Base-by-base conservation (phyloP, 2,329 filamentous ascomycete species). In the Aspergillus bombycis region DNA sequence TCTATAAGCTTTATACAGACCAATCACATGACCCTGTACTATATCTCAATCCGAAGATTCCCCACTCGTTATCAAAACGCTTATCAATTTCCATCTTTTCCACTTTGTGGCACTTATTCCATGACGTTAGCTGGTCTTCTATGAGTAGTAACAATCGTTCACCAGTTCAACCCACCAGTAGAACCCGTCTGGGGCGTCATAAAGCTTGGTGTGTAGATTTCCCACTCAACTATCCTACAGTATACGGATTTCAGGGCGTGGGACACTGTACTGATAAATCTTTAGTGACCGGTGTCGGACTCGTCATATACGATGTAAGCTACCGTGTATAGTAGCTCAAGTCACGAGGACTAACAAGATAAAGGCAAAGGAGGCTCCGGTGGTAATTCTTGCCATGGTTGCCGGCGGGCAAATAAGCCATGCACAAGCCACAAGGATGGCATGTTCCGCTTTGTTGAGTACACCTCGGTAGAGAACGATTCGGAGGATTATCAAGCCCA, bases 391-490 rank as follows among this genome's bases (percentile, higher is more conserved):
- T 53, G 50, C 50, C 10, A 21, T 34, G 50, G 19, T 16, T 53
- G 50, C 50, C 50, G 50, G 30, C 50, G 30, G 28, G 50, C 23
- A 34, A 53, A 53, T n/a, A 21, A n/a, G 30, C 19, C 28, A 53
- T 53, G 50, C 50, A 53, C 19, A 53, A 53, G 50, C 50, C 28
- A 19, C 4, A 53, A 53, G 30, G 50, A 53, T 53, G 28, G 50
- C 30, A 53, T 53, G 50, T 53, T 53, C 30, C 50, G 50, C 16
- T 34, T 53, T 21, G 50, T 53, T n/a, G 30, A 53, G 50, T 53
- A 53, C 30, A 3, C 48, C 14, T 32, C 30, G 21, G 9, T 21
- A 32, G 28, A 32, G 28, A n/a, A 53, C 30, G 16, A 16, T 26
- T 21, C 43, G 21, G 48, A n/a, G 26, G 16, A 19, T 16, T 2